phyloP scores from a whole-genome alignment of 345 rosid species.

The Citrus trifoliata region DNA sequence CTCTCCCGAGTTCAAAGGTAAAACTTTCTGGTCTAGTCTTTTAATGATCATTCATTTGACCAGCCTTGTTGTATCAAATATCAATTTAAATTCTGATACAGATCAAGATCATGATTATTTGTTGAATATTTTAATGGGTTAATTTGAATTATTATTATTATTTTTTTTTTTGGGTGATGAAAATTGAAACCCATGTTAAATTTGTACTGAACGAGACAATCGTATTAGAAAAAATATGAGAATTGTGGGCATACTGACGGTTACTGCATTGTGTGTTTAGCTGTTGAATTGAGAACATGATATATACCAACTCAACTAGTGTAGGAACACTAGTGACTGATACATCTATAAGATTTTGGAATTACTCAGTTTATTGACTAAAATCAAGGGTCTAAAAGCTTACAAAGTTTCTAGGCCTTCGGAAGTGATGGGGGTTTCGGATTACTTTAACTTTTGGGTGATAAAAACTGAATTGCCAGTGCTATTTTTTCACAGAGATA shows the following conservation, averaged over 20 bases:
- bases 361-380: no score
- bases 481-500: neutral
- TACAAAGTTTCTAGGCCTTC: neutral
- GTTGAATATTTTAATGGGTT: neutral
- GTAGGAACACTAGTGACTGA: neutral
- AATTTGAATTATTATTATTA: neutral
- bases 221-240: neutral
- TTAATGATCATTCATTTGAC: neutral
- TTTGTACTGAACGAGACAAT: neutral
- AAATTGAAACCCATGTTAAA: neutral
- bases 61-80: neutral
- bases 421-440: neutral
- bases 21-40: neutral
- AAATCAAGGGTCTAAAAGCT: neutral
- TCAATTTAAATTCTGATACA: neutral
- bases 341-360: neutral
- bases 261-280: neutral
- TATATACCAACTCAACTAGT: neutral
- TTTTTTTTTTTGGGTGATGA: neutral
- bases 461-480: neutral
- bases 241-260: neutral
- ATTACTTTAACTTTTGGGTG: neutral
- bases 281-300: neutral
- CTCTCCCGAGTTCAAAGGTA: conserved; percentile 69
- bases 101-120: neutral